phyloP scores from a whole-genome alignment of 495 filamentous ascomycete genomes.

The Penicillium paxilli region DNA sequence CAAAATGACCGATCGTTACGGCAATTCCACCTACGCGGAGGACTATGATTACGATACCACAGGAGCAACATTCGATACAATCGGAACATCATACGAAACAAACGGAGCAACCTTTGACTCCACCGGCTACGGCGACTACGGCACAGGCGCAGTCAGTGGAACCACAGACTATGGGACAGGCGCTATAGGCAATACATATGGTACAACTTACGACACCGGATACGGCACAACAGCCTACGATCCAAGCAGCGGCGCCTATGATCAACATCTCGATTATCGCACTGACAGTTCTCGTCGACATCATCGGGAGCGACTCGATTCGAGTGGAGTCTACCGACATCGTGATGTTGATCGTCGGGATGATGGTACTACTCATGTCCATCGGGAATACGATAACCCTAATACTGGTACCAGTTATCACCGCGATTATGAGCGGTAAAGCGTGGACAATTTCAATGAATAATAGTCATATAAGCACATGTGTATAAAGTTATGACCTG shows the following conservation, averaged over 20 bases:
- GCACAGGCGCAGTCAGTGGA: conserved; percentile 33
- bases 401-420: conserved; percentile 39
- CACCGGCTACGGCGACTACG: conserved; percentile 21
- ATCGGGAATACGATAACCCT: conserved; percentile 41
- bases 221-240: conserved; percentile 41
- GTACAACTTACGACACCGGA: conserved; percentile 37
- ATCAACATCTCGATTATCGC: conserved; percentile 40
- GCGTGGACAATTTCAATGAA: neutral
- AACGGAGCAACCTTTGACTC: conserved; percentile 21
- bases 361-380: conserved; percentile 35
- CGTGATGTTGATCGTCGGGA: conserved; percentile 36
- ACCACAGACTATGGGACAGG: conserved; percentile 42
- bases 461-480: neutral
- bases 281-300: conserved; percentile 31
- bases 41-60: conserved; percentile 13
- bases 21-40: conserved; percentile 10
- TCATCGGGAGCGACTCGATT: conserved; percentile 37
- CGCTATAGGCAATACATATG: conserved; percentile 37
- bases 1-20: conserved; percentile 25
- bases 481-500: neutral
- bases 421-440: conserved; percentile 30
- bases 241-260: conserved; percentile 38
- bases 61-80: conserved; percentile 11
- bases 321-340: conserved; percentile 31
- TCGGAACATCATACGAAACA: conserved; percentile 19